Percentiles rank a stretch among this genome's conserved stretches.
Conservation (phyloP, 202 grass and related monocot species). For the Zizania palustris region DNA sequence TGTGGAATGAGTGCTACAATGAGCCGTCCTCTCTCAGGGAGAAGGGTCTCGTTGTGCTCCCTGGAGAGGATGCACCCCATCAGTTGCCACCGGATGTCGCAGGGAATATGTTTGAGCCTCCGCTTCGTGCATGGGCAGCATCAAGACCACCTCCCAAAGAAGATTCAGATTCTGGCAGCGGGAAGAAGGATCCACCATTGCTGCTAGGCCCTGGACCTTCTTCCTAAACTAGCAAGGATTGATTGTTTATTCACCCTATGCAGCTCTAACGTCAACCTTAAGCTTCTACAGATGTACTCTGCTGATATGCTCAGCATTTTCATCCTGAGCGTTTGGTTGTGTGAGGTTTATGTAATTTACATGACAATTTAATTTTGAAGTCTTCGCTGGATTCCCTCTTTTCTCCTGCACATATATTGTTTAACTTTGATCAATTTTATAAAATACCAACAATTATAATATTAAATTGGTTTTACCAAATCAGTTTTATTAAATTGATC, state of each 20-base stretch:
- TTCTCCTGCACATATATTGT: too few species aligned
- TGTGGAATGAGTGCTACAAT: constrained; percentile 74
- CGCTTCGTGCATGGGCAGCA: constrained; percentile 48
- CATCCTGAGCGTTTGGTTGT: neutral
- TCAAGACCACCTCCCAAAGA: constrained; percentile 28
- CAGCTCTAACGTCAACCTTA: neutral
- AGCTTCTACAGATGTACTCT: neutral
- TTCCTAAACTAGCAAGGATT: neutral
- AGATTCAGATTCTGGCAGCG: constrained; percentile 10
- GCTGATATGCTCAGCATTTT: constrained; percentile 6
- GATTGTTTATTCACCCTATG: neutral
- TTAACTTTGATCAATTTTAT: too few species aligned
- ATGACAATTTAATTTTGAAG: neutral
- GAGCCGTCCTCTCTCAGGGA: constrained; percentile 62
- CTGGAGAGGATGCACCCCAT: constrained; percentile 60
- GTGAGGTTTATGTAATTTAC: neutral
- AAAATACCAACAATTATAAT: too few species aligned
- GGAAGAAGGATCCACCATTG: constrained; percentile 55
- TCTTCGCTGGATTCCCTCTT: neutral
- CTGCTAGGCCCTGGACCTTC: constrained; percentile 56
- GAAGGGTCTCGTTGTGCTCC: constrained; percentile 81
- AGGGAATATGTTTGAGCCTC: constrained; percentile 69
- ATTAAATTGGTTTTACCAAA: too few species aligned
- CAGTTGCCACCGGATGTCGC: constrained; percentile 59
- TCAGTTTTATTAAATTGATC: too few species aligned